A percentile compares a stretch with the other conserved stretches of the same genome.
These are phyloP conservation scores for Phanerochaete carnosa DNA, from an alignment of 768 basidiomycete genomes.

Conservation along the genomic window DNA sequence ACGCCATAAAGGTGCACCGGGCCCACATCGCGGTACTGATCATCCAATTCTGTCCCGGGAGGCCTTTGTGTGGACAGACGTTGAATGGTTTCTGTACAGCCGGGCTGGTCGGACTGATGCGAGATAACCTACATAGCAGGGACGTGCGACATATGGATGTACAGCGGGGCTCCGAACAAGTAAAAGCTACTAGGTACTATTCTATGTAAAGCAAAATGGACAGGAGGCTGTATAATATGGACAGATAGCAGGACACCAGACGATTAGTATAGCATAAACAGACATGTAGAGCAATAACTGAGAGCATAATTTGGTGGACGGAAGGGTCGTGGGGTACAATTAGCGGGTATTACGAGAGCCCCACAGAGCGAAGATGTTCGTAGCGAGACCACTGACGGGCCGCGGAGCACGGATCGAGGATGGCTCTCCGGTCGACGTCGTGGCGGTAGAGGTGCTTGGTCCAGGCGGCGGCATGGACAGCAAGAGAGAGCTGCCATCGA, in stretches of 20 bases:
- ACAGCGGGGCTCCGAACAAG: not conserved
- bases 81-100: too few species aligned
- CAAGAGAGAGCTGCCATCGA: constrained; percentile 5
- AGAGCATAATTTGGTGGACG: not conserved
- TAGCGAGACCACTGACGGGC: not conserved
- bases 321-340: not conserved
- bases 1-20: too few species aligned
- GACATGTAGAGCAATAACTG: not conserved
- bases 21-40: too few species aligned
- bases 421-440: constrained; percentile 6
- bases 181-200: too few species aligned
- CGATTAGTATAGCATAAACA: not conserved
- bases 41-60: too few species aligned
- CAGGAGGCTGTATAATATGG: not conserved
- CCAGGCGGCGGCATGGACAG: constrained; percentile 8
- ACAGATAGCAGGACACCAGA: not conserved
- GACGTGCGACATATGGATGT: not conserved
- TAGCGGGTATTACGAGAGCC: not conserved
- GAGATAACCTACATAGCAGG: not conserved
- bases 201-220: not conserved
- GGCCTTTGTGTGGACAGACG: too few species aligned
- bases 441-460: constrained; percentile 3
- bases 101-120: too few species aligned
- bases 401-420: constrained; percentile 14
- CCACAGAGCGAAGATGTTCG: constrained; percentile 4